These are phyloP conservation scores for Cyamopsis tetragonoloba DNA, from an alignment of 306 rosid species.

Conservation along the genomic window DNA sequence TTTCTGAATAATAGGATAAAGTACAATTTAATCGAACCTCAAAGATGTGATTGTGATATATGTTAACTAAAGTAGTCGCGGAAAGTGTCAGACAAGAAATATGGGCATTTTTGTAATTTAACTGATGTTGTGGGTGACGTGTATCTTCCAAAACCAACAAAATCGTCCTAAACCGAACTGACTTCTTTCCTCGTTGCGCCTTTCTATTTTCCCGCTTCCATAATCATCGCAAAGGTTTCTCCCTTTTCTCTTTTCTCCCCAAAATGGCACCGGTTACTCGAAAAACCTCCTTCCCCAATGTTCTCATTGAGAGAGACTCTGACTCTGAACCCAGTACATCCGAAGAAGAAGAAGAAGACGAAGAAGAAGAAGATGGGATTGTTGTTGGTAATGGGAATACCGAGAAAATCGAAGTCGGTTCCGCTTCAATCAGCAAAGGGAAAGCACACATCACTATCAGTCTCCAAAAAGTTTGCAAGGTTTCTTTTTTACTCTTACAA, in stretches of 20 bases:
- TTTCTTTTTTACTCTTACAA: neutral
- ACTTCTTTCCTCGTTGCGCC: neutral
- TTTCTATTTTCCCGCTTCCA: slow-evolving; percentile 23
- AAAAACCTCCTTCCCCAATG: slow-evolving; percentile 58
- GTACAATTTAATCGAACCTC: too few species aligned
- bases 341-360: slow-evolving; percentile 44
- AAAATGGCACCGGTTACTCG: slow-evolving; percentile 68
- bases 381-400: slow-evolving; percentile 18
- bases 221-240: neutral
- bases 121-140: neutral
- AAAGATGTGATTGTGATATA: too few species aligned
- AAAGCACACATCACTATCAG: slow-evolving; percentile 54
- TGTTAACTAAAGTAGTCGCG: too few species aligned
- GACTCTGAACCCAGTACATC: slow-evolving; percentile 80
- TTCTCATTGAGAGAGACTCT: slow-evolving; percentile 60
- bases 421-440: slow-evolving; percentile 46
- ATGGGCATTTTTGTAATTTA: too few species aligned
- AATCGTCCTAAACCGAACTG: too few species aligned
- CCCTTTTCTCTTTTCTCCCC: neutral
- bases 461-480: slow-evolving; percentile 91
- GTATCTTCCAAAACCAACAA: neutral
- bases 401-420: slow-evolving; percentile 37
- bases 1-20: too few species aligned
- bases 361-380: slow-evolving; percentile 24
- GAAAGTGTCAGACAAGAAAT: too few species aligned